Base-by-base conservation (phyloP, 2,329 filamentous ascomycete genomes). In the Paecilomyces sp. region DNA sequence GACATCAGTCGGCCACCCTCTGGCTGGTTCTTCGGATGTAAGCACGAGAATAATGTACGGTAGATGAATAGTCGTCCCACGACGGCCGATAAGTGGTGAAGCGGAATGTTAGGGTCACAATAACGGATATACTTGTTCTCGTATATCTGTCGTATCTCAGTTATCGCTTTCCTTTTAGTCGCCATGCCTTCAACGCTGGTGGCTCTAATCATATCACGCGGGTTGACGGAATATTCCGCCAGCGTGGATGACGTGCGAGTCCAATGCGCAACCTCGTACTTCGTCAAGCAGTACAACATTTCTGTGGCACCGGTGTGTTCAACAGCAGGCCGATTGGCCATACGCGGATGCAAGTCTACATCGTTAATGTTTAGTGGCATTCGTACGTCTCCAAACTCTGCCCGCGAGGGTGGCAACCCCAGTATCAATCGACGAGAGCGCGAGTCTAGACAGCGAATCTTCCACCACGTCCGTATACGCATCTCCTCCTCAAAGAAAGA, bases 401-500 rank as follows among this genome's bases (percentile, higher is more conserved):
- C 31, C 6, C 6, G 6, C 6, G 31, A 33, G 2, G 31, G 31
- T 33, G 31, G 31, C 9, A 33, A 33, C 8, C 31, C 31, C 31
- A 33, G 31, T 33, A 31, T 9, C 9, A 33, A 33, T 33, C 31
- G 31, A 33, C 31, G 31, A 33, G 31, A 33, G 31, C 31, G 31
- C 31, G 31, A 9, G 8, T 33, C 31, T 8, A 33, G 31, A 12
- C 31, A 33, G 31, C 8, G 31, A 12, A 33, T 33, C 66, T 85
- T 81, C 85, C 85, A 87, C 86, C 86, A 89, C 22, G 88, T 77
- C 6, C 87, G 78, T 52, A 86, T 77, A n/a, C 86, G 80, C 79
- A 89, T 88, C 67, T 89, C 85, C 2, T 82, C 83, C 65, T 89
- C 85, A 64, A 88, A 87, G 0, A 85, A 83, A 0, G 81, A 77